Conservation (phyloP, 2,329 filamentous ascomycete genomes). For the Botrytis paeoniae region DNA sequence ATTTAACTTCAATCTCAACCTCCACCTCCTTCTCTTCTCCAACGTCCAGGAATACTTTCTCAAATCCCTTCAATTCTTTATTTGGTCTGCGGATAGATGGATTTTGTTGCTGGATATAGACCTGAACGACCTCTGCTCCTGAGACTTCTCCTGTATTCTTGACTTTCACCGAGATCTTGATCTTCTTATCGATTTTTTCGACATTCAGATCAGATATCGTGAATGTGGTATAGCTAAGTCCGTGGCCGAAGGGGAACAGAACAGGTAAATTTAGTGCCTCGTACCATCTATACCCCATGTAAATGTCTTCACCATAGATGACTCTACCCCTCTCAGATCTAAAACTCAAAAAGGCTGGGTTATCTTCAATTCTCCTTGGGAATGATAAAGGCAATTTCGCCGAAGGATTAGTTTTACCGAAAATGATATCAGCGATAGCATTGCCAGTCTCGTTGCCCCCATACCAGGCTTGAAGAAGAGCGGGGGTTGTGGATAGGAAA, state of each 20-base stretch:
- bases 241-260: conserved; percentile 75
- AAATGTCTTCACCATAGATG: conserved; percentile 77
- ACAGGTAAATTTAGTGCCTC: conserved; percentile 64
- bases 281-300: conserved; percentile 78
- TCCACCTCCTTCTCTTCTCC: conserved; percentile 57
- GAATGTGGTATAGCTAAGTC: conserved; percentile 75
- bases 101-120: conserved; percentile 54
- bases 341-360: conserved; percentile 75
- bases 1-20: conserved; percentile 47
- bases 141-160: conserved; percentile 55
- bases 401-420: conserved; percentile 60
- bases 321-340: conserved; percentile 66
- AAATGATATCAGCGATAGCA: conserved; percentile 70
- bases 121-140: conserved; percentile 56
- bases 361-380: conserved; percentile 64
- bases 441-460: conserved; percentile 85
- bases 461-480: conserved; percentile 76
- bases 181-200: neutral
- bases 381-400: conserved; percentile 74
- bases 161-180: neutral
- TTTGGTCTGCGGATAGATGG: conserved; percentile 48
- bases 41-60: conserved; percentile 59
- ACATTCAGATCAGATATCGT: conserved; percentile 19
- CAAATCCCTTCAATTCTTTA: conserved; percentile 64
- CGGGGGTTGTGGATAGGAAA: conserved; percentile 53